Evolutionary conservation across 768 basidiomycete genomes (phyloP), one percentile per base, ranked within the genome.

Genomic region (Lepiota venenata): DNA sequence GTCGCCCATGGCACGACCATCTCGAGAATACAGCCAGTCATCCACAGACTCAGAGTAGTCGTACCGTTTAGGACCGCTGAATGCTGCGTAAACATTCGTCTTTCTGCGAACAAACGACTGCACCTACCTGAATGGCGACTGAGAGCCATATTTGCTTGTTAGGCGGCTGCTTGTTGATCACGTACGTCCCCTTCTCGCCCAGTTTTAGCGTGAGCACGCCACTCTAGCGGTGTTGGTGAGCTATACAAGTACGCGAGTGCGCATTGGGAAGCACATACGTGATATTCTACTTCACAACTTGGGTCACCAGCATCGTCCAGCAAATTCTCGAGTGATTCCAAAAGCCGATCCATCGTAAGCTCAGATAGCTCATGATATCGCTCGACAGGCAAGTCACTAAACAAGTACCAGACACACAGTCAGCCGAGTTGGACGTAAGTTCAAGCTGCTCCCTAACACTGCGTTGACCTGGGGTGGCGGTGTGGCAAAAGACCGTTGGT

Each of bases 101-200:
- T 35, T 21, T 32, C 16, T 36, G 21, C 16, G 38, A 21, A 18
- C 48, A 55, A 42, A 15, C 39, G 3, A 5, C 32, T 49, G 36
- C 35, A 65, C 74, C 37, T 59, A 93, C 93, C 91, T 92, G 60
- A 83, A 66, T 0, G 94, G 94, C 8, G 90, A 93, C 3, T n/a
- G 92, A 94, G 16, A 97, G 76, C 94, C 94, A 97, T 61, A 97
- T 96, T 66, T 97, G 94, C 72, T 93, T 93, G 67, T 97, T 97
- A 5, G 94, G 94, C 10, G 94, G 94, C 66, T 97, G 94, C 75
- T 96, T 97, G 71, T 97, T 97, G 71, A 97, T 87, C 25, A 96
- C 94, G 71, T 96, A 97, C 10, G 90, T 96, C 12, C 92, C 93
- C 52, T 84, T 73, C 38, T 77, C 71, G 27, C 86, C 93, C 14